Base-by-base conservation (phyloP, 1,284 basidiomycete genomes). In the Leccinum angustisporum region DNA sequence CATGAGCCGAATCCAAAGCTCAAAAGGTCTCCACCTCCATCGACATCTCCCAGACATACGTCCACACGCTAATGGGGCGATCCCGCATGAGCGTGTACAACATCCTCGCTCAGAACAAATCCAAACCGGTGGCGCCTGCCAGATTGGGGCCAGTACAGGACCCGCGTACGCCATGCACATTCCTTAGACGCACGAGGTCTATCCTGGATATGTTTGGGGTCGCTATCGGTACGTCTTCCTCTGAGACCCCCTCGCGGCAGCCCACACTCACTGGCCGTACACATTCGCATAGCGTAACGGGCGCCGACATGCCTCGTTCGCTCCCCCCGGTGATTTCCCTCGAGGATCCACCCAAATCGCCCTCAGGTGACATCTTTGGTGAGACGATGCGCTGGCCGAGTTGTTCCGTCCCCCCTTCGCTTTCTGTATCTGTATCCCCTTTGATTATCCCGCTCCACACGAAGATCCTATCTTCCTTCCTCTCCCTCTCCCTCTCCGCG, bases 201-300 rank as follows among this genome's bases (percentile, higher is more conserved):
- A 90, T 89, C 53, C 83, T 87, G 2, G 86, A 88, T 68, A 78
- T 86, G 75, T 76, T 77, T 56, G 78, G 76, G 58, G 64, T 75
- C 62, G 69, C 70, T 14, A 58, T 69, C 16, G 40, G 70, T 62
- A 63, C 60, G 53, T 65, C 66, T 67, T 56, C 64, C 66, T 54
- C 68, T 66, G 65, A 67, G 63, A 54, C 57, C 68, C 31, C 69
- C 46, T 67, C 65, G 25, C 63, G 63, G 36, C 70, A 70, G 55
- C 71, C 76, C 14, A 67, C 71, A 1, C 64, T 72, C 25, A 79
- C 80, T 0, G 86, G 86, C 33, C 84, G 90, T 25, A 83, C 80
- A 2, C 90, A 91, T 69, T 91, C 90, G 6, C 86, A 91, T 64
- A 91, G 88, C 70, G 89, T 92, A 18, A 91, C 90, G 0, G 85